phyloP scores from a whole-genome alignment of 1,284 basidiomycete species.

The Stereum hirsutum region DNA sequence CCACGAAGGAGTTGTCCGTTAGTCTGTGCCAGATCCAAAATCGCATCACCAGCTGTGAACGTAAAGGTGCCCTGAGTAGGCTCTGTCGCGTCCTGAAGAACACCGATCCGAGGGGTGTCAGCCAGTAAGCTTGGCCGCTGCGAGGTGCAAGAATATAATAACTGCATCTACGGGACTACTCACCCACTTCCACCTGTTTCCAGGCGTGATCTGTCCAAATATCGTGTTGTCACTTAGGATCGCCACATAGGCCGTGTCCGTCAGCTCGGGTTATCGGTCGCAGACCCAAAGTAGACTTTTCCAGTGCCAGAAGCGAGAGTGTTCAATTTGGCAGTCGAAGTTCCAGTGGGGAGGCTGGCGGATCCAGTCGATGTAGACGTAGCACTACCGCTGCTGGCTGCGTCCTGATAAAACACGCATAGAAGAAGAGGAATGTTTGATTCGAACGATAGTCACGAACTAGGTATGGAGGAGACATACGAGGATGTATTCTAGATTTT shows the following conservation, averaged over 20 bases:
- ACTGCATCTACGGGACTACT: conserved; percentile 7
- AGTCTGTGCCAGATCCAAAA: conserved; percentile 35
- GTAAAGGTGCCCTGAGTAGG: conserved; percentile 37
- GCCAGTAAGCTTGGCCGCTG: too few species aligned
- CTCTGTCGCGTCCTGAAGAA: conserved; percentile 46
- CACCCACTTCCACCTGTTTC: conserved; percentile 52
- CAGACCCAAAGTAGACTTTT: conserved; percentile 50
- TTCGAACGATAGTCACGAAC: not conserved
- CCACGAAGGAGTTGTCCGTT: conserved; percentile 35
- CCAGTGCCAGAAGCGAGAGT: conserved; percentile 35
- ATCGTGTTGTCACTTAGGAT: conserved; percentile 31
- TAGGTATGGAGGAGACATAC: not conserved
- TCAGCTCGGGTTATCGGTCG: conserved; percentile 50
- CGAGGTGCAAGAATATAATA: too few species aligned
- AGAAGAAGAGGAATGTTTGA: not conserved
- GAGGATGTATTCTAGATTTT: conserved; percentile 4
- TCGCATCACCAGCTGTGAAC: conserved; percentile 33
- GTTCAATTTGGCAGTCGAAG: conserved; percentile 21
- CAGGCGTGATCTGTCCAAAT: conserved; percentile 43
- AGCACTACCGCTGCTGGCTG: not conserved
- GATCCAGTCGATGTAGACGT: not conserved
- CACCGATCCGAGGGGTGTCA: too few species aligned
- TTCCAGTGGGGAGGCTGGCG: conserved; percentile 8
- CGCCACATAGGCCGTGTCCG: conserved; percentile 32
- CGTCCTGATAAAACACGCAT: not conserved